Percentiles rank a stretch among this genome's conserved stretches.
Evolutionary conservation across 2,329 filamentous ascomycete genomes (phyloP).

Genomic region (Cordyceps javanica): DNA sequence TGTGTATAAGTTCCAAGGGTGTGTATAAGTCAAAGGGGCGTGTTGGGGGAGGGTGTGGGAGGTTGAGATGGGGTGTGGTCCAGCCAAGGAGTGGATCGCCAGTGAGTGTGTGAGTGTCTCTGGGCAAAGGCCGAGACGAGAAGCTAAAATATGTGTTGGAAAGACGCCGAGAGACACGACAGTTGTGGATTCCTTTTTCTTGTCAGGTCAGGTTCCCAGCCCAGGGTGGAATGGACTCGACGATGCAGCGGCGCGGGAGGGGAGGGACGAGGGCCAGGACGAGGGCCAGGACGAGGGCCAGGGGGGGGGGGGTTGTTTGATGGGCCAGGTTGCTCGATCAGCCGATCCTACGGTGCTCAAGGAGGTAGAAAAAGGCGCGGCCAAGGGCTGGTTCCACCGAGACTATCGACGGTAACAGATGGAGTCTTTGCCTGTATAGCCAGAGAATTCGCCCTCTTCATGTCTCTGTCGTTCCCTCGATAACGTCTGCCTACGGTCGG

Average conservation of each 20-base stretch:
- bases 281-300: constrained; percentile 16
- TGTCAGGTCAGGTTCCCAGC: constrained; percentile 5
- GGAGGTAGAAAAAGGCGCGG: not conserved
- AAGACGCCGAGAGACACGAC: constrained; percentile 31
- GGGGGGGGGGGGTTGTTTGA: constrained; percentile 17
- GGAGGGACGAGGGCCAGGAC: constrained; percentile 15
- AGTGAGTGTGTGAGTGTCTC: constrained; percentile 2
- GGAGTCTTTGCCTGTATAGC: no score
- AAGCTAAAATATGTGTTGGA: constrained; percentile 13
- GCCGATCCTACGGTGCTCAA: not conserved
- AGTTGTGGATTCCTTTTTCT: constrained; percentile 18
- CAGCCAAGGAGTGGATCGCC: not conserved
- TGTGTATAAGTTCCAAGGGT: not conserved
- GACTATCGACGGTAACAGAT: constrained; percentile 20
- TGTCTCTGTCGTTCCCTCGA: constrained; percentile 11
- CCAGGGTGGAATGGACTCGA: constrained; percentile 29
- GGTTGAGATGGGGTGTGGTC: constrained; percentile 2
- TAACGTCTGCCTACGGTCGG: no score
- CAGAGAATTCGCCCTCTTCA: not conserved
- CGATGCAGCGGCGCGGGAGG: constrained; percentile 20
- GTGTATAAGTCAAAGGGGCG: constrained; percentile 4
- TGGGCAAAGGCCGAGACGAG: constrained; percentile 7
- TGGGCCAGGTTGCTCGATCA: not conserved
- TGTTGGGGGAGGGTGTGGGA: not conserved
- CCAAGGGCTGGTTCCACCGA: constrained; percentile 14